Evolutionary conservation across 129 eudicot species (phyloP).

Genomic region (Lonicera japonica): DNA sequence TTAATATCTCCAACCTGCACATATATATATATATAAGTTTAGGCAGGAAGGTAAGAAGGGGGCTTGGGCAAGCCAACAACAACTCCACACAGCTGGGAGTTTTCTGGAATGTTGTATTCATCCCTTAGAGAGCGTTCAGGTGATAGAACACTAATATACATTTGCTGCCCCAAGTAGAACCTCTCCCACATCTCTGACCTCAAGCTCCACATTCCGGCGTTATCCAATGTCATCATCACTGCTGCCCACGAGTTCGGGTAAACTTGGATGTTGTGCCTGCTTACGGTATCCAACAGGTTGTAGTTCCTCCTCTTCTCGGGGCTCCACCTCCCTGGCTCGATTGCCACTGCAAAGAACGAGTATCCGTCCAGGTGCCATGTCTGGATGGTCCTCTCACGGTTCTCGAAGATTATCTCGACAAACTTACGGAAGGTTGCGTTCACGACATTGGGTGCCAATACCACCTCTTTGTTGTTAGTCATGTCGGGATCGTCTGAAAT

Average conservation of each 20-base stretch:
- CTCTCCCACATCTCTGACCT: slow-evolving; percentile 81
- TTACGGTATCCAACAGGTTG: slow-evolving; percentile 69
- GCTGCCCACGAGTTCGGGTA: slow-evolving; percentile 92
- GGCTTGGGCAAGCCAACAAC: slow-evolving; percentile 54
- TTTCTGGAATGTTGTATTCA: slow-evolving; percentile 60
- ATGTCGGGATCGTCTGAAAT: slow-evolving; percentile 58
- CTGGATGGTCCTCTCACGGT: slow-evolving; percentile 70
- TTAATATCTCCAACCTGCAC: no score
- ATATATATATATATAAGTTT: background rate
- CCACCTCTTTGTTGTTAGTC: slow-evolving; percentile 16
- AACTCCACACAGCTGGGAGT: slow-evolving; percentile 47
- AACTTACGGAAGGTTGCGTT: slow-evolving; percentile 69
- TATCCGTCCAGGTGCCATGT: slow-evolving; percentile 59
- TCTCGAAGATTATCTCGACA: slow-evolving; percentile 75
- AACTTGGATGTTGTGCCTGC: slow-evolving; percentile 81
- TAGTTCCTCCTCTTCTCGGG: slow-evolving; percentile 81
- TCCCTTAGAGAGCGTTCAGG: slow-evolving; percentile 68
- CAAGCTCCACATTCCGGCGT: slow-evolving; percentile 90
- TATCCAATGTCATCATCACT: slow-evolving; percentile 71
- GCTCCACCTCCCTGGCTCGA: slow-evolving; percentile 71
- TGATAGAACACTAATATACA: slow-evolving; percentile 67
- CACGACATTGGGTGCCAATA: slow-evolving; percentile 53
- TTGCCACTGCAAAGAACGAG: slow-evolving; percentile 85
- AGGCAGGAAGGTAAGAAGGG: slow-evolving; percentile 23
- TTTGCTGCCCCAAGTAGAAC: slow-evolving; percentile 65